Evolutionary conservation across 305 asterid species (phyloP).

Genomic region (Fraxinus floribunda): DNA sequence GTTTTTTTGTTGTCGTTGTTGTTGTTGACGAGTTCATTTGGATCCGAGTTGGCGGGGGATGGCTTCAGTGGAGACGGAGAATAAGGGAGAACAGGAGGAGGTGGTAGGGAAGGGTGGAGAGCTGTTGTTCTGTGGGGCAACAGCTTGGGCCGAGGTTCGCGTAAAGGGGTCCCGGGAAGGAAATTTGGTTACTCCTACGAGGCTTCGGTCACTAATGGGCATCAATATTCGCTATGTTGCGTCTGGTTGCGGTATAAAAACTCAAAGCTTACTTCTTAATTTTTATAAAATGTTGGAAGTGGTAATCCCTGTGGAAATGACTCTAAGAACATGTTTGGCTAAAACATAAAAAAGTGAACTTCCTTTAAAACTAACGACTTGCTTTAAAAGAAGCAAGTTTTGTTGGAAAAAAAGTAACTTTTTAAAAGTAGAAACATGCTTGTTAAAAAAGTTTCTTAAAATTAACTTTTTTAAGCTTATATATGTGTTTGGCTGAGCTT

Average conservation of each 20-base stretch:
- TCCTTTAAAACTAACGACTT: not conserved
- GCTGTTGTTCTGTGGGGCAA: constrained; percentile 83
- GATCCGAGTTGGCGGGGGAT: constrained; percentile 61
- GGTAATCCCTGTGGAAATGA: not conserved
- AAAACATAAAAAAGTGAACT: not conserved
- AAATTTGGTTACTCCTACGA: constrained; percentile 77
- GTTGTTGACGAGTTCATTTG: constrained; percentile 8
- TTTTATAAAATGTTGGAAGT: not conserved
- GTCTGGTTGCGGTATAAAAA: constrained; percentile 73
- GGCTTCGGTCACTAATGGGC: constrained; percentile 81
- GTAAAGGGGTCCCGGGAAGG: constrained; percentile 57
- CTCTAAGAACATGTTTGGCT: not conserved
- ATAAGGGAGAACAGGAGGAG: constrained; percentile 36
- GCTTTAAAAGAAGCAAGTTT: not conserved
- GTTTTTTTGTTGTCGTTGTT: not conserved
- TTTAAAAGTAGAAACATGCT: not conserved
- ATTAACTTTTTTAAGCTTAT: not conserved
- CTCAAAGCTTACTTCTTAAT: not conserved
- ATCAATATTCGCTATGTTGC: constrained; percentile 78
- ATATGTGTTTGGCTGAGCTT: not conserved
- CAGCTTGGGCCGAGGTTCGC: constrained; percentile 89
- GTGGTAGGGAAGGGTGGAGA: constrained; percentile 70
- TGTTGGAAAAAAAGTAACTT: not conserved
- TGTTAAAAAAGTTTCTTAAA: not conserved
- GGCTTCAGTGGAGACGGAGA: constrained; percentile 62